Percentiles rank a stretch among this genome's conserved stretches.
phyloP scores from a whole-genome alignment of 2,329 filamentous ascomycete genomes.

The Juglanconis oblonga region DNA sequence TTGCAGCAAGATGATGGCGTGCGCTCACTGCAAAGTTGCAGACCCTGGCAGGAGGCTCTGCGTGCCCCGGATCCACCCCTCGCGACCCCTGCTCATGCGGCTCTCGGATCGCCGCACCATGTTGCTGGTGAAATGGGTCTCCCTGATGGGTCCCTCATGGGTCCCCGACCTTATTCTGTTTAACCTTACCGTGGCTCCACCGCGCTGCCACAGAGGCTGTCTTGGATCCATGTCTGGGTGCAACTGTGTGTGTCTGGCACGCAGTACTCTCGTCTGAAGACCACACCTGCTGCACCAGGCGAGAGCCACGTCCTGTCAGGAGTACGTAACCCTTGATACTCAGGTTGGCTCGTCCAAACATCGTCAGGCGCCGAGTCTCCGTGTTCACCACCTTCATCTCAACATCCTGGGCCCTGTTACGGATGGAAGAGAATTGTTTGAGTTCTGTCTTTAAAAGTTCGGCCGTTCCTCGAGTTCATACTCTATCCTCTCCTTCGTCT shows the following conservation, averaged over 20 bases:
- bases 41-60: conserved; percentile 17
- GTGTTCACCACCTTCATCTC: conserved; percentile 2
- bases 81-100: conserved; percentile 15
- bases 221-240: conserved; percentile 18
- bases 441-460: conserved; percentile 4
- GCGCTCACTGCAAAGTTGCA: conserved; percentile 6
- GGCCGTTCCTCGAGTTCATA: background rate
- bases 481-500: background rate
- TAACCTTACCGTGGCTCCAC: conserved; percentile 19
- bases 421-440: conserved; percentile 11
- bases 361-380: conserved; percentile 5
- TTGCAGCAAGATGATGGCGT: conserved; percentile 1
- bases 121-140: background rate
- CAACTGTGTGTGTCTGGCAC: conserved; percentile 12
- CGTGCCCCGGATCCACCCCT: conserved; percentile 2
- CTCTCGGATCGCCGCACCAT: conserved; percentile 14
- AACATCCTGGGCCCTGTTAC: conserved; percentile 8
- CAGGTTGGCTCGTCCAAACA: conserved; percentile 1
- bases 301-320: background rate
- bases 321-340: conserved; percentile 10
- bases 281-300: background rate
- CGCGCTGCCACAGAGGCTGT: conserved; percentile 21
- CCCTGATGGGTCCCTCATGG: background rate
- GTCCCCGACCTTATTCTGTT: conserved; percentile 4
- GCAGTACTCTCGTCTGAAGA: background rate